Base-by-base conservation (phyloP, 2,329 filamentous ascomycete species). In the Albifimbria verrucaria region DNA sequence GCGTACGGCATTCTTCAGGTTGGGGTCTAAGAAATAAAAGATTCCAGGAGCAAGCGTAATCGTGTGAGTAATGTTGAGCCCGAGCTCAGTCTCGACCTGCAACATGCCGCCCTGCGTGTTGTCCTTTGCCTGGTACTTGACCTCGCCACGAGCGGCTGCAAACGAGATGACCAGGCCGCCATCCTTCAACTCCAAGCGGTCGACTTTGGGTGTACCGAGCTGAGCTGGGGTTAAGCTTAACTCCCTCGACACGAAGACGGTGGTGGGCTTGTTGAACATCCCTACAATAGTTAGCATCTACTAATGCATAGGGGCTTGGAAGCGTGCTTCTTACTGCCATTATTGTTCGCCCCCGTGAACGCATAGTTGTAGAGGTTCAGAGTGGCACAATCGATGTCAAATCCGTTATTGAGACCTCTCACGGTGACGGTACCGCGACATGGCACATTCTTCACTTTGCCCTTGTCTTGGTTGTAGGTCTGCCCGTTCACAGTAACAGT, bases 61-160 rank as follows among this genome's bases (percentile, higher is more conserved):
- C 5, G 49, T 51, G 22, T 51, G 49, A 10, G 49, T 51, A 1
- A 46, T 25, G 18, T 51, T 51, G 49, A 24, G 7, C 12, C 20
- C 24, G n/a, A 36, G 21, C 49, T 51, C 49, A 4, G 42, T 51
- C 26, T 51, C 49, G 11, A 36, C 23, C 25, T 51, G 49, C 4
- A 51, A 32, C 12, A 51, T 15, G 41, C 49, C 41, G 10, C 49
- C 49, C 42, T 51, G 49, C 17, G 49, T 24, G 24, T 44, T 45
- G 41, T 51, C 49, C 25, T 51, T 51, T 15, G 42, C 41, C 21
- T 51, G 49, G 25, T 51, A 51, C 42, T 51, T 51, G 41, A 51
- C 49, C 20, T 46, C 25, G 15, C 49, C 49, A 11, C 49, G 23
- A 5, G 23, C 20, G 26, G 10, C 28, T 15, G 22, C 22, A 21